A percentile compares a stretch with the other conserved stretches of the same genome.
phyloP scores from a whole-genome alignment of 1,139 yeast genomes.

The Pneumocystis carinii region DNA sequence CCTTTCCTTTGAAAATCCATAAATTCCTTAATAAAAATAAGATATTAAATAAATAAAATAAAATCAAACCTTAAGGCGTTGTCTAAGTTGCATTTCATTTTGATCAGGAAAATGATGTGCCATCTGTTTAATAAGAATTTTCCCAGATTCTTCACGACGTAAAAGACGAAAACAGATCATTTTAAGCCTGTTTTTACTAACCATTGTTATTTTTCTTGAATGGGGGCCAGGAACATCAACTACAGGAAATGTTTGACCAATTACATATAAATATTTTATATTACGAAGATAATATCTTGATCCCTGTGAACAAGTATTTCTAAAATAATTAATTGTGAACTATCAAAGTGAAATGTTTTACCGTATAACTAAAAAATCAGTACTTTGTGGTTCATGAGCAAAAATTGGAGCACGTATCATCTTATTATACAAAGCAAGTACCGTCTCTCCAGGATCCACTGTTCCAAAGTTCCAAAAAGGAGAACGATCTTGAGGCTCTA shows the following conservation, averaged over 20 bases:
- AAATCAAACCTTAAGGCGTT: slow-evolving; percentile 44
- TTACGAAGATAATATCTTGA: slow-evolving; percentile 48
- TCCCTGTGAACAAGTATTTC: slow-evolving; percentile 26
- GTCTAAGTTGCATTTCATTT: slow-evolving; percentile 93
- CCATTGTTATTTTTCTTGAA: slow-evolving; percentile 86
- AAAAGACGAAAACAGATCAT: slow-evolving; percentile 87
- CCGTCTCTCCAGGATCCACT: slow-evolving; percentile 87
- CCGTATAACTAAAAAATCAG: slow-evolving; percentile 56
- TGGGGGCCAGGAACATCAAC: slow-evolving; percentile 96
- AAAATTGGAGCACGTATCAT: slow-evolving; percentile 88
- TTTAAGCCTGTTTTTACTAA: slow-evolving; percentile 75
- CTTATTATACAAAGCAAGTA: slow-evolving; percentile 83
- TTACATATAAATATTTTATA: slow-evolving; percentile 61
- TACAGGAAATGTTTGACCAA: slow-evolving; percentile 88
- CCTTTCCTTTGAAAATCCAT: slow-evolving; percentile 97
- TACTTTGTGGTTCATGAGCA: slow-evolving; percentile 59
- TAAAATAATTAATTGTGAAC: slow-evolving; percentile 31
- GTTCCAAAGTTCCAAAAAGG: slow-evolving; percentile 98
- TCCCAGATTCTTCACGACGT: slow-evolving; percentile 56
- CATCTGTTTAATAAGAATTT: slow-evolving; percentile 76
- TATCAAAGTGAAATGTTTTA: slow-evolving; percentile 38
- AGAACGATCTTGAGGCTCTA: slow-evolving; percentile 87
- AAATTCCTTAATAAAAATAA: slow-evolving; percentile 37
- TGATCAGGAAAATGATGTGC: slow-evolving; percentile 92
- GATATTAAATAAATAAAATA: neutral